phyloP scores from a whole-genome alignment of 2,329 filamentous ascomycete species.

The Colletotrichum destructivum region DNA sequence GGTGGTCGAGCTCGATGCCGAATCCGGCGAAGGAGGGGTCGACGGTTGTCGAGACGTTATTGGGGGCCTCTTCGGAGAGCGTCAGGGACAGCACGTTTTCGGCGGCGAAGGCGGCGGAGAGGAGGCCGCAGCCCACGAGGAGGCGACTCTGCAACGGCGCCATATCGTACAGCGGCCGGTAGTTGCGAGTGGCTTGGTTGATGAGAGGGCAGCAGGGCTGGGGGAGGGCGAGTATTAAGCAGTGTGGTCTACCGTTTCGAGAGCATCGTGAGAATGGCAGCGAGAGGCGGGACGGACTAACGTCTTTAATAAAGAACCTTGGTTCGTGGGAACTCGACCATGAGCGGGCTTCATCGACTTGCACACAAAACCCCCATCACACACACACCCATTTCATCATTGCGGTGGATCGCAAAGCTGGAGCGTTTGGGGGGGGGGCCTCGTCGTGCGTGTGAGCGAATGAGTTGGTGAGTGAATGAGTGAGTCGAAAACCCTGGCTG shows the following conservation, averaged over 20 bases:
- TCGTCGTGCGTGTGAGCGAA: background rate
- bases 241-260: conserved; percentile 2
- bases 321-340: background rate
- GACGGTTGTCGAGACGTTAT: conserved; percentile 24
- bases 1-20: conserved; percentile 38
- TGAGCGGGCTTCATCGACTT: conserved; percentile 12
- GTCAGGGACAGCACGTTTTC: conserved; percentile 27
- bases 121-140: conserved; percentile 30
- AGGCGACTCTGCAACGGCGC: conserved; percentile 35
- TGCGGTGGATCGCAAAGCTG: conserved; percentile 30
- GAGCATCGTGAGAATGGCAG: conserved; percentile 24
- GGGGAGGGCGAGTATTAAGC: background rate
- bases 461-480: background rate
- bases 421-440: conserved; percentile 8
- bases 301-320: conserved; percentile 27
- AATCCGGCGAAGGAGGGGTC: conserved; percentile 40
- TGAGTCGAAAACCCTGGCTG: conserved; percentile 3
- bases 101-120: conserved; percentile 28
- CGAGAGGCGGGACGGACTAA: conserved; percentile 18
- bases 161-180: conserved; percentile 26
- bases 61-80: conserved; percentile 27
- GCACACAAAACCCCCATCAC: background rate
- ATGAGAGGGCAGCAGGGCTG: background rate
- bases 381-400: conserved; percentile 38
- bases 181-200: background rate